Evolutionary conservation across 352 stramenopile genomes (phyloP), one percentile per base, ranked within the genome.

Genomic region (Pythium volutum): DNA sequence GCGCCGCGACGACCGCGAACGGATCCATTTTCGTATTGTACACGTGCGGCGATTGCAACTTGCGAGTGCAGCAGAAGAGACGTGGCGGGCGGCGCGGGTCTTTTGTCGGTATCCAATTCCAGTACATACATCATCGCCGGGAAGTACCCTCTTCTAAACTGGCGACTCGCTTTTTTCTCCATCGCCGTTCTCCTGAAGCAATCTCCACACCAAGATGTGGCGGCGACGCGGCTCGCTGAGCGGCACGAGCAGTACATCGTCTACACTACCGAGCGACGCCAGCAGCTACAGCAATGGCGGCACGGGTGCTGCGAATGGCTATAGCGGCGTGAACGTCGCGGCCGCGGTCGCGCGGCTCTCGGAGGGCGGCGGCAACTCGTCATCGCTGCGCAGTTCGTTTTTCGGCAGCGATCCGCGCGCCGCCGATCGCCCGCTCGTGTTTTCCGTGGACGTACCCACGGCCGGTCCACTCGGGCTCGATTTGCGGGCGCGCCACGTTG

Each of bases 381-480:
- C 31, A 8, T 36, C 31, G 31, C 16, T 22, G 23, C 61, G 50
- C 36, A 71, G 42, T 42, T 74, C 78, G 49, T 84, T 88, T 56
- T 79, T 81, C 22, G 70, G 76, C 31, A 88, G 73, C 47, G 78
- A 91, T 53, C 75, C 76, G 23, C 73, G 73, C 23, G 74, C 71
- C 14, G 78, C 67, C 15, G 83, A 91, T 43, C 75, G 74, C 16
- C 66, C 79, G 42, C 68, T 91, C 29, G 76, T 89, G 26, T 94
- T 94, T 43, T 74, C 77, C 4, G 67, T 94, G 27, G 81, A 94
- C 41, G 84, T 94, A 26, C 84, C 84, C 12, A 81, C 69, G 18
- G 72, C 73, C 0, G 84, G 84, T 0, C 82, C 84, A 15, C 72
- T 94, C 11, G 84, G 82, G 0, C 70, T 94, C 18, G 84, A 94